A percentile compares a stretch with the other conserved stretches of the same genome.
Conservation (phyloP, 2,329 filamentous ascomycete genomes). For the Tolypocladium tropicale region DNA sequence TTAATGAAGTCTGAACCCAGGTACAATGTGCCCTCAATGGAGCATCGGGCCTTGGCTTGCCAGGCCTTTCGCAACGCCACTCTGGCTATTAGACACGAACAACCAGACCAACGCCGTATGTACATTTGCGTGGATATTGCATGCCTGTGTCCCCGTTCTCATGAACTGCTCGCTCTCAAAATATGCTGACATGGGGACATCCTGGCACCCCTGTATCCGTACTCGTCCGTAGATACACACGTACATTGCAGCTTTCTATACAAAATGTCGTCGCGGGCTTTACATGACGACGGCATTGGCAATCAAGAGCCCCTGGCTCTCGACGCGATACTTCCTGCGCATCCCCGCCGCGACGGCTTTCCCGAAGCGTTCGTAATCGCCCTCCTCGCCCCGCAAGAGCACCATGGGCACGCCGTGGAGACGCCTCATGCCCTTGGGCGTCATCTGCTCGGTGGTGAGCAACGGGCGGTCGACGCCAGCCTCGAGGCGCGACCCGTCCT, state of each 20-base stretch:
- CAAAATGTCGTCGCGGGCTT: neutral
- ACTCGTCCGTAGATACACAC: neutral
- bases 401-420: conserved; percentile 71
- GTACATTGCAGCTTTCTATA: neutral
- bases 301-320: conserved; percentile 71
- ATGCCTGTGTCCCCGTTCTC: neutral
- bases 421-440: conserved; percentile 57
- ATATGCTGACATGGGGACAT: neutral
- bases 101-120: neutral
- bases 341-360: conserved; percentile 61
- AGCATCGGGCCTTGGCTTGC: neutral
- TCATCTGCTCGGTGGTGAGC: conserved; percentile 64
- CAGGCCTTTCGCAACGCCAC: neutral
- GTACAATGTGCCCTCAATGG: neutral
- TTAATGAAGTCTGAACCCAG: neutral
- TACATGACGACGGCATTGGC: conserved; percentile 61
- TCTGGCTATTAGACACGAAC: neutral
- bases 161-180: neutral
- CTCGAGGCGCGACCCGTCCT: conserved; percentile 13
- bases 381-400: conserved; percentile 64
- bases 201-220: neutral
- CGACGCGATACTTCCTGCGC: conserved; percentile 67
- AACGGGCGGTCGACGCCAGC: conserved; percentile 46
- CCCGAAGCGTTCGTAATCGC: conserved; percentile 49
- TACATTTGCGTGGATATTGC: neutral